A percentile compares a stretch with the other conserved stretches of the same genome.
Conservation (phyloP, 2,329 filamentous ascomycete species). For the Helminthosporium solani region DNA sequence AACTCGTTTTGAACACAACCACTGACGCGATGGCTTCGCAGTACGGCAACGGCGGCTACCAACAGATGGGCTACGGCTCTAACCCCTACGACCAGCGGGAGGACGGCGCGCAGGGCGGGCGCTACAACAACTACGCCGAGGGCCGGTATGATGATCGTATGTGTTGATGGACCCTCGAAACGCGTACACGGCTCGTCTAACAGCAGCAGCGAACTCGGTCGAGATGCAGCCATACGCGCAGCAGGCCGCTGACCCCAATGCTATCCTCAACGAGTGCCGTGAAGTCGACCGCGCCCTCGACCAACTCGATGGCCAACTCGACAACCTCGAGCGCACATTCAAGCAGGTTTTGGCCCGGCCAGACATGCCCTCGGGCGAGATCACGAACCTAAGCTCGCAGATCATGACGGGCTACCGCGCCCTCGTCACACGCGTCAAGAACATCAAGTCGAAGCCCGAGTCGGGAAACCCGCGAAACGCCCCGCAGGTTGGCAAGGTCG, state of each 20-base stretch:
- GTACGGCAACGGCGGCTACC: constrained; percentile 45
- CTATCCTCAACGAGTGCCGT: constrained; percentile 80
- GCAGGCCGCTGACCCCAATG: constrained; percentile 59
- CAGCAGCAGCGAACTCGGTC: constrained; percentile 50
- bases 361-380: constrained; percentile 68
- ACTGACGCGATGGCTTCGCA: constrained; percentile 32
- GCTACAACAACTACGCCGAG: constrained; percentile 57
- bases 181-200: constrained; percentile 15
- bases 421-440: constrained; percentile 75
- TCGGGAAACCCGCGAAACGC: constrained; percentile 71
- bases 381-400: constrained; percentile 72
- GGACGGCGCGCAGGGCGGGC: constrained; percentile 46
- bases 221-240: constrained; percentile 67
- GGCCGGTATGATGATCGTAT: constrained; percentile 38
- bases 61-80: constrained; percentile 44
- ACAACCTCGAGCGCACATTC: constrained; percentile 70
- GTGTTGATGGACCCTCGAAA: constrained; percentile 28
- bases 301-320: constrained; percentile 69
- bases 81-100: constrained; percentile 48
- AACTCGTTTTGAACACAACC: no score
- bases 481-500: constrained; percentile 77
- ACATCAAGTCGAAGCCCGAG: constrained; percentile 79
- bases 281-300: constrained; percentile 77
- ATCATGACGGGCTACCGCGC: constrained; percentile 82
- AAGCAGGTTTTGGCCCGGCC: constrained; percentile 71